Evolutionary conservation across 2,329 filamentous ascomycete species (phyloP).

Genomic region (Sporothrix variecibatus): DNA sequence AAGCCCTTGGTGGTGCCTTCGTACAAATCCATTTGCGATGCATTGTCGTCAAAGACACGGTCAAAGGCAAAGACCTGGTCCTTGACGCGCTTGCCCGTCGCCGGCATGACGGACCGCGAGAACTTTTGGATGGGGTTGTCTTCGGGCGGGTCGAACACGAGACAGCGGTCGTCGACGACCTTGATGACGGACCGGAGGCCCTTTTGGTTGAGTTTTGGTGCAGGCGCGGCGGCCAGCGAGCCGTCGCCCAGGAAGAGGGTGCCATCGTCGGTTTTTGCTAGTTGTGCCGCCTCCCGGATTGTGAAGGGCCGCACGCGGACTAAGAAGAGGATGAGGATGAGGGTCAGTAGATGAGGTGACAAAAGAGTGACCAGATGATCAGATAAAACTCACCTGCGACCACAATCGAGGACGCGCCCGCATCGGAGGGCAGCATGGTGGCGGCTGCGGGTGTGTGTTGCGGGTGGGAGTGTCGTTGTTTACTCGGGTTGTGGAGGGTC

Average conservation of each 20-base stretch:
- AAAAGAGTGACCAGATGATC: too few species aligned
- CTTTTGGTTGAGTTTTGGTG: conserved; percentile 81
- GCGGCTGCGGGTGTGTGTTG: conserved; percentile 1
- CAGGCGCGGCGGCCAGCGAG: conserved; percentile 82
- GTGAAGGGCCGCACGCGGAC: conserved; percentile 73
- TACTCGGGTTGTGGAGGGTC: not conserved
- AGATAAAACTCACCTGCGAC: conserved; percentile 56
- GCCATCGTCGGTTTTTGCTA: conserved; percentile 76
- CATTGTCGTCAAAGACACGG: conserved; percentile 93
- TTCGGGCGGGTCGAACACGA: conserved; percentile 96
- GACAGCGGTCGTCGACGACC: conserved; percentile 90
- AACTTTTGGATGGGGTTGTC: conserved; percentile 90
- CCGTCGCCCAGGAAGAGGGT: conserved; percentile 95
- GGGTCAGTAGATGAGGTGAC: not conserved
- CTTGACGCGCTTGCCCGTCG: conserved; percentile 85
- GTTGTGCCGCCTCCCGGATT: conserved; percentile 91
- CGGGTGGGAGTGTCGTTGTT: not conserved
- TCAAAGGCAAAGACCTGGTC: conserved; percentile 98
- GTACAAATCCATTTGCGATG: conserved; percentile 89
- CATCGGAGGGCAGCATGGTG: conserved; percentile 43
- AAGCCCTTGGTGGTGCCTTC: conserved; percentile 85
- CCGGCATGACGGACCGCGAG: conserved; percentile 74
- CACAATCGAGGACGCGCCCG: conserved; percentile 59
- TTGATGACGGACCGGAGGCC: conserved; percentile 92
- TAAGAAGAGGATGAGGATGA: conserved; percentile 34